Percentiles rank a stretch among this genome's conserved stretches.
Evolutionary conservation across 1,284 basidiomycete species (phyloP).

Genomic region (Sporisorium iseilematis-ciliati): DNA sequence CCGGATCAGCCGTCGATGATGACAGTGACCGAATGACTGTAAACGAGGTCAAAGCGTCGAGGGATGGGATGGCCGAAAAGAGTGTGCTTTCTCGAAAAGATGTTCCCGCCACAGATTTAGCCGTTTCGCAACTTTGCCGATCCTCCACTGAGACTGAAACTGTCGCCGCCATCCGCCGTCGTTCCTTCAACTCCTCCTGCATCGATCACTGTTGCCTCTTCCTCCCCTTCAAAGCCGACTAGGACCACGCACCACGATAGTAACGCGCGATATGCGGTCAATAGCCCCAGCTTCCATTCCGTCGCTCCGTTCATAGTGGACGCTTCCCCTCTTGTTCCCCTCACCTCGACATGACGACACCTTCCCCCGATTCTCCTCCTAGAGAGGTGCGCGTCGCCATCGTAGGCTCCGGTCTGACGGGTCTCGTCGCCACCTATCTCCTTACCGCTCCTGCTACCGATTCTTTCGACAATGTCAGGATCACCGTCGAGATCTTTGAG

Average conservation of each 20-base stretch:
- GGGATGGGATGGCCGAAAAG: too few relatives aligned
- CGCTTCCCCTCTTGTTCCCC: not conserved
- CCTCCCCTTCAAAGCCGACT: too few relatives aligned
- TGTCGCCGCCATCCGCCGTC: not conserved
- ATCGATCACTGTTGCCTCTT: not conserved
- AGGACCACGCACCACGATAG: too few relatives aligned
- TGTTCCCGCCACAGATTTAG: too few relatives aligned
- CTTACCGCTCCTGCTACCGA: constrained; percentile 73
- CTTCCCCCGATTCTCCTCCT: not conserved
- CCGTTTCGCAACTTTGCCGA: too few relatives aligned
- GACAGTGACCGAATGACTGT: too few relatives aligned
- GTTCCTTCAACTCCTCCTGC: not conserved
- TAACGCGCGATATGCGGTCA: too few relatives aligned
- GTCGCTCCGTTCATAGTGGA: not conserved
- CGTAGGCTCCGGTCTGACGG: constrained; percentile 88
- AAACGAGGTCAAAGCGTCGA: too few relatives aligned
- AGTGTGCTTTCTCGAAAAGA: too few relatives aligned
- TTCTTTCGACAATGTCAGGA: not conserved
- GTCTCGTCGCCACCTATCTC: constrained; percentile 88
- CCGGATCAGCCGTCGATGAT: too few relatives aligned
- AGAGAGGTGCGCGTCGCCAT: constrained; percentile 75
- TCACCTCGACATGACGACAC: constrained; percentile 8
- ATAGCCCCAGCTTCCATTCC: not conserved
- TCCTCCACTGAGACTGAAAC: too few relatives aligned
- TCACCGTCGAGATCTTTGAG: constrained; percentile 60